Evolutionary conservation across 345 rosid species (phyloP).

Genomic region (Eucalyptus erythrocorys): DNA sequence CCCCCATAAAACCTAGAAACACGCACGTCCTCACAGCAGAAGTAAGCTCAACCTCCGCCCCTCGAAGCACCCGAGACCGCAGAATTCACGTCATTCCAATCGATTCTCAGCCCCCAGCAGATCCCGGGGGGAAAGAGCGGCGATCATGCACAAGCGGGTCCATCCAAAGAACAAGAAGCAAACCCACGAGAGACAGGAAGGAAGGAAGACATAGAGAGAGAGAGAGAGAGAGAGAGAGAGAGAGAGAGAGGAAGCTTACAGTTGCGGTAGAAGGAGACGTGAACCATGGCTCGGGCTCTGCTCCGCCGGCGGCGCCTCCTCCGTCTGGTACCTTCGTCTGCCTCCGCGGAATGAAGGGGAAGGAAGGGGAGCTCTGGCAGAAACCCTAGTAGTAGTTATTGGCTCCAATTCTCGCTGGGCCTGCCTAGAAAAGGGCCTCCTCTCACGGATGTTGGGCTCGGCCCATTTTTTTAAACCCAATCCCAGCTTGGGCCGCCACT

Average conservation of each 20-base stretch:
- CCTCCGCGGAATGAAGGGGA: background rate
- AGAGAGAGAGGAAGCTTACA: background rate
- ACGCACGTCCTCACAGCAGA: background rate
- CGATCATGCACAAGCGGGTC: background rate
- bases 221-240: background rate
- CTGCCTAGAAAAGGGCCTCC: background rate
- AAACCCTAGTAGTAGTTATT: background rate
- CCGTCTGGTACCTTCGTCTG: background rate
- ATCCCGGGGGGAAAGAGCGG: background rate
- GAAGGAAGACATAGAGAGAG: background rate
- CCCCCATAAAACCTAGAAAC: background rate
- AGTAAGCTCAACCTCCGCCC: background rate
- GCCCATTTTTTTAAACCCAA: background rate
- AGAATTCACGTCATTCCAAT: background rate
- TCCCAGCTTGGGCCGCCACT: fast-evolving
- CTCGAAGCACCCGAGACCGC: background rate
- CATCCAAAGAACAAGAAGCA: background rate
- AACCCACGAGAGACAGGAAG: background rate
- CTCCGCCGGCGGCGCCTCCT: background rate
- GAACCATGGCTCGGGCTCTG: slow-evolving; percentile 12
- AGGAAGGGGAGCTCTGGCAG: background rate
- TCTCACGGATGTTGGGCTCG: background rate
- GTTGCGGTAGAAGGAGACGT: slow-evolving; percentile 31
- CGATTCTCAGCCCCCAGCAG: background rate
- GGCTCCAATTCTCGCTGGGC: background rate